Base-by-base conservation (phyloP, 306 rosid species). In the Begonia loranthoides region DNA sequence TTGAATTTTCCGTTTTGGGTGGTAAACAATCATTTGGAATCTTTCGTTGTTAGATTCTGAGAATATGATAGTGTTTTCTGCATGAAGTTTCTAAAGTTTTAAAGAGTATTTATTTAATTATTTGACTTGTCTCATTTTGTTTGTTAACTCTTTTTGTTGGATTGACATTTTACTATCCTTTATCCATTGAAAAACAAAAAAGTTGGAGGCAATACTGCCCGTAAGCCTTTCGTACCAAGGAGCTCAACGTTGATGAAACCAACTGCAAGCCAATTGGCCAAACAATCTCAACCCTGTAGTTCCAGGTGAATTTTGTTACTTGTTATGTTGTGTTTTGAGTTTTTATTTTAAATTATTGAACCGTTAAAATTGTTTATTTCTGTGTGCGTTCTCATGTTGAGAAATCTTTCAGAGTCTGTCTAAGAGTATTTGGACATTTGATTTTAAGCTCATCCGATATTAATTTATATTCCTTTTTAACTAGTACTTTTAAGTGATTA, bases 211-310 rank as follows among this genome's bases (percentile, higher is more conserved):
- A 71, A 67, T 52, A 51, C 72, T 60, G 62, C 70, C 66, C 50
- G 28, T 45, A 70, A 70, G 55, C 59, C 71, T 14, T 66, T 65
- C 38, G 43, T 55, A 36, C 56, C 67, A 41, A 74, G 78, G 79
- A 69, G 76, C 69, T 82, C 94, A 49, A 90, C 97, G 24, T 76
- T 90, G 67, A 78, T 90, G 94, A 90, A 85, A 70, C 90, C 97
- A 55, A 85, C 97, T 15, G 95, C 90, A 21, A 82, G 97, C 75
- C 95, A 76, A 59, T 71, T 90, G 54, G 97, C 97, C n/a, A 85
- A 87, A 74, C 90, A 80, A 67, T 77, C 75, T 51, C 64, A 63
- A 8, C 61, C 67, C 19, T 34, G 51, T 51, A 79, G 66, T 56
- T 57, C 17, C 70, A 64, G 69, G 68, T 68, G 73, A 48, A 66